Conservation (phyloP, 768 basidiomycete genomes). For the Boletellus emodensis region DNA sequence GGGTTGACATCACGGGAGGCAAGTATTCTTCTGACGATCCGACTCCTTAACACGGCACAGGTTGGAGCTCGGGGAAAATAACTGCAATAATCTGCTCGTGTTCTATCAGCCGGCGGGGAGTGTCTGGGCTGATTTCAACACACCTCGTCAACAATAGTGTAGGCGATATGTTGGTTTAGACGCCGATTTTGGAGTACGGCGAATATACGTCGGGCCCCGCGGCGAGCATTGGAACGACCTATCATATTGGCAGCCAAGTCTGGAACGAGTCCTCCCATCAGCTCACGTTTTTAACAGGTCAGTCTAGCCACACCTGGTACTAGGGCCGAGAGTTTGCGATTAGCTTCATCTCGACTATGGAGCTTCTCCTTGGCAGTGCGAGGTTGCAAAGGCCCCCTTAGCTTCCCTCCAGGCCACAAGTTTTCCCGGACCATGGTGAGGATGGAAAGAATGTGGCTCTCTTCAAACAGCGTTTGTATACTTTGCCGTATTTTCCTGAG, state of each 20-base stretch:
- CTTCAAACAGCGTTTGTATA: slow-evolving; percentile 58
- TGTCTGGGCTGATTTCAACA: slow-evolving; percentile 12
- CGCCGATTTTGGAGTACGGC: slow-evolving; percentile 90
- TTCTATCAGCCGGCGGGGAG: slow-evolving; percentile 4
- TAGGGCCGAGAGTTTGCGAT: slow-evolving; percentile 82
- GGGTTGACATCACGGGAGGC: neutral
- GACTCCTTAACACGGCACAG: slow-evolving; percentile 6
- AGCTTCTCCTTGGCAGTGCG: slow-evolving; percentile 79
- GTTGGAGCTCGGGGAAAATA: slow-evolving; percentile 52
- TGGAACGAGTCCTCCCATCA: slow-evolving; percentile 28
- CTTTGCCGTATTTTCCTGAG: slow-evolving; percentile 84
- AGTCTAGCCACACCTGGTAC: slow-evolving; percentile 67
- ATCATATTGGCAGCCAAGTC: slow-evolving; percentile 98
- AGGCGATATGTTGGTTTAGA: slow-evolving; percentile 90
- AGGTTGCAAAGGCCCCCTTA: slow-evolving; percentile 55
- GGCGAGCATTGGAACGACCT: slow-evolving; percentile 90
- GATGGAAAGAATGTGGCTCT: slow-evolving; percentile 64
- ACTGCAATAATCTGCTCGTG: slow-evolving; percentile 49
- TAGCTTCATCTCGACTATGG: slow-evolving; percentile 80
- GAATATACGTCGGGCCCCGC: slow-evolving; percentile 90
- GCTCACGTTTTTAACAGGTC: neutral
- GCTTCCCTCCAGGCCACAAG: slow-evolving; percentile 83
- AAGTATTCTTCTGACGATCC: neutral
- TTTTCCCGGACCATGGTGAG: slow-evolving; percentile 65
- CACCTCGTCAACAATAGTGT: slow-evolving; percentile 90